Base-by-base conservation (phyloP, 805 yeast genomes). In the Candida ficus region DNA sequence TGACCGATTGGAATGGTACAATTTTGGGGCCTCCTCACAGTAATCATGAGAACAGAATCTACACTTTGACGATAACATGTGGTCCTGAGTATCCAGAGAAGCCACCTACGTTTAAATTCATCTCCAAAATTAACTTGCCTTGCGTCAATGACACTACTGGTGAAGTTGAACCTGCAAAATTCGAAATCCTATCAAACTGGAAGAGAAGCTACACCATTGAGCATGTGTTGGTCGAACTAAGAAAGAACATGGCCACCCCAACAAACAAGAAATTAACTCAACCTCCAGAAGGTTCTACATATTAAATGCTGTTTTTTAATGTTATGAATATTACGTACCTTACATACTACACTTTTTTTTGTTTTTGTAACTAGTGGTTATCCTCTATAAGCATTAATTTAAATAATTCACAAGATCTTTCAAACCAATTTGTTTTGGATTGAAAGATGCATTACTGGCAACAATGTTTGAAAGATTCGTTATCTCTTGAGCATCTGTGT, bases 1-100 rank as follows among this genome's bases (percentile, higher is more conserved):
- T 93, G 95, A 84, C 95, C 10, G 66, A 83, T 54, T 93, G 99
- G 99, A 93, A 90, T 64, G 99, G 97, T 11, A 93, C 99, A 26
- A 91, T 93, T 38, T 69, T 93, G 49, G 99, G 99, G 0, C 99
- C 99, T 4, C 99, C 99, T 27, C 95, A 85, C 56, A 77, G 79
- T 37, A 68, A 76, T 21, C 97, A 91, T 61, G 97, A 90, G 61
- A 93, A 93, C 63, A 75, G 99, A 58, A 93, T 93, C 47, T 93
- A 93, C 62, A 81, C 87, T 27, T 70, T 93, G 41, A 78, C 75
- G 39, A 78, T 93, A 36, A 79, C 77, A 47, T 90, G 97, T 61
- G 97, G 89, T 17, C 78, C 76, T 5, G 67, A 72, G 7, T 93
- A 93, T 60, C 99, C 99, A 1, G 93, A 85, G 46, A 61, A 73